Conservation (phyloP, 2,329 filamentous ascomycete genomes). For the Colletotrichum spinosum region DNA sequence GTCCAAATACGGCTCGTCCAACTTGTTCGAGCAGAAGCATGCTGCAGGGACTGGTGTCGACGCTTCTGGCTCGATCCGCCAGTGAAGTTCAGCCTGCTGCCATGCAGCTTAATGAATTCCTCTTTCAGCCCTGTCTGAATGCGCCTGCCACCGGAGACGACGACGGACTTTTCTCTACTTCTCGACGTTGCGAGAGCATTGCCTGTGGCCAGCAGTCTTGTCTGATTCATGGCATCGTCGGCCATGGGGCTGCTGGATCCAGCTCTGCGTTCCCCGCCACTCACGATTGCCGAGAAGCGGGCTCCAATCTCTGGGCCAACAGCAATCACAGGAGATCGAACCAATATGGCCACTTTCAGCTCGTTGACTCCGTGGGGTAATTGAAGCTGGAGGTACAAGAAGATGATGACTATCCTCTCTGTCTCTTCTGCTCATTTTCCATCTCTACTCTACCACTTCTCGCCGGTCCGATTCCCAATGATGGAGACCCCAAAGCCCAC, state of each 20-base stretch:
- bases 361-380: too few species aligned
- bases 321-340: too few species aligned
- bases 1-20: too few species aligned
- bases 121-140: slow-evolving; percentile 13
- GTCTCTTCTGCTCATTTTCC: background rate
- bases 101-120: slow-evolving; percentile 15
- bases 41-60: too few species aligned
- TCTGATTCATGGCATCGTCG: background rate
- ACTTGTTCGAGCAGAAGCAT: too few species aligned
- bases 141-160: background rate
- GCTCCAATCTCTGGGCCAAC: too few species aligned
- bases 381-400: too few species aligned
- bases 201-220: background rate
- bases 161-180: background rate
- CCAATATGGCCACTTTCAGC: too few species aligned
- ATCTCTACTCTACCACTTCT: background rate
- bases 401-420: too few species aligned
- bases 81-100: background rate
- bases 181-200: background rate
- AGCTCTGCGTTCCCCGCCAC: background rate
- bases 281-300: too few species aligned
- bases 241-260: background rate
- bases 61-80: too few species aligned
- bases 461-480: background rate
- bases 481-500: slow-evolving; percentile 1